Base-by-base conservation (phyloP, 139 green algal species). In the Mesotaenium endlicherianum region DNA sequence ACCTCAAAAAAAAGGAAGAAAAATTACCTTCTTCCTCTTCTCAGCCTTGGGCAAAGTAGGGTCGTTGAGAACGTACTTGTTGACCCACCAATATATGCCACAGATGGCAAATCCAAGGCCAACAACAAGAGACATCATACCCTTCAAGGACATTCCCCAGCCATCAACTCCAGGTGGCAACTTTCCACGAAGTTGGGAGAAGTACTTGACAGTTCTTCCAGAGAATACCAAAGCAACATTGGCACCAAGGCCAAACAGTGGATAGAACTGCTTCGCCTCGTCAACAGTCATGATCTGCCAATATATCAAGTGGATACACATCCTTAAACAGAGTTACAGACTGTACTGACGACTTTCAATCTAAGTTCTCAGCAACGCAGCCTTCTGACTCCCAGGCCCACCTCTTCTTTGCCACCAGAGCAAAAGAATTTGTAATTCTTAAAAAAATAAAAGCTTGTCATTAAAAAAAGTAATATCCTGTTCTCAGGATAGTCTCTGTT, bases 141-240 rank as follows among this genome's bases (percentile, higher is more conserved):
- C 94, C 68, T 93, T 94, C 77, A 99, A 94, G 26, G 95, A 98
- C 70, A 97, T 77, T 81, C 93, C 96, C 96, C 96, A 99, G 59
- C 96, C 96, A 83, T 99, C 96, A 1, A 98, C 96, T 68, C 93
- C 95, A 20, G 94, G 90, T 38, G 95, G 95, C 91, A 99, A 92
- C 70, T 90, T 88, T 26, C 93, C 92, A 50, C 96, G 93, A 0
- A 88, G 59, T 0, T 92, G 67, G n/a, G 94, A 98, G 91, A 99
- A 98, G 83, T 97, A 95, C 91, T 97, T 97, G 31, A 99, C 95
- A 5, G 94, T 94, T 53, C 94, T 92, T 49, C 96, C 96, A 20
- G 95, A 98, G 90, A 99, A 97, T 84, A 99, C 97, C 30, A 99
- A 93, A 1, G 96, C 95, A 34, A 99, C 95, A 86, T 99, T 99